phyloP scores from a whole-genome alignment of 768 basidiomycete genomes.

The Leccinellum rugosiceps region DNA sequence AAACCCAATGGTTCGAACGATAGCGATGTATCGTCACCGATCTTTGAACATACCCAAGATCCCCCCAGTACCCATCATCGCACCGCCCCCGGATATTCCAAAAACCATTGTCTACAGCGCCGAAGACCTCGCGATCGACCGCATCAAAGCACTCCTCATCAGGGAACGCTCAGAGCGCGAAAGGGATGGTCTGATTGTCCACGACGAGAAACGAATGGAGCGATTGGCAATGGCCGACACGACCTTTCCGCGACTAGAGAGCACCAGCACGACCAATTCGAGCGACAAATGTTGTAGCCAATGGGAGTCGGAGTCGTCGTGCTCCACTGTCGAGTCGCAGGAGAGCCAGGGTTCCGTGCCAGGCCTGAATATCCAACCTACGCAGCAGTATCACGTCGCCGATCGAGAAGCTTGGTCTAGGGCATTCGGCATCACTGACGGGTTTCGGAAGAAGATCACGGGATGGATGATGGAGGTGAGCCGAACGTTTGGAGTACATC shows the following conservation, averaged over 20 bases:
- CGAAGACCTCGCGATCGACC: slow-evolving; percentile 43
- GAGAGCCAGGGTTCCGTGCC: slow-evolving; percentile 7
- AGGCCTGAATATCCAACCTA: neutral
- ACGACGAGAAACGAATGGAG: slow-evolving; percentile 9
- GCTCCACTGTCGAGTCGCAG: slow-evolving; percentile 18
- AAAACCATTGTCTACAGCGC: slow-evolving; percentile 23
- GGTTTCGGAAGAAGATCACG: slow-evolving; percentile 35
- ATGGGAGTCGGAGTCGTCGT: slow-evolving; percentile 19
- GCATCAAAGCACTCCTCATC: slow-evolving; percentile 39
- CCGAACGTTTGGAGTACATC: neutral
- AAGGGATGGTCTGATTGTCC: slow-evolving; percentile 31
- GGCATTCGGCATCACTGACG: slow-evolving; percentile 32
- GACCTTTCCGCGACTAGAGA: slow-evolving; percentile 4
- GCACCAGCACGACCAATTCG: slow-evolving; percentile 8
- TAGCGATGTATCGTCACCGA: slow-evolving; percentile 2
- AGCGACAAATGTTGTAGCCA: slow-evolving; percentile 5
- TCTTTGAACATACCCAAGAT: slow-evolving; percentile 32
- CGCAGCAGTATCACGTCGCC: neutral
- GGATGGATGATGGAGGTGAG: slow-evolving; percentile 47
- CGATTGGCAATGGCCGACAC: neutral
- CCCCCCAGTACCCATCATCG: slow-evolving; percentile 48
- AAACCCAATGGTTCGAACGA: slow-evolving; percentile 25
- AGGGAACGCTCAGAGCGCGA: slow-evolving; percentile 27
- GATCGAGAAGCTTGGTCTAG: slow-evolving; percentile 13
- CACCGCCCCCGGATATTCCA: slow-evolving; percentile 42